Evolutionary conservation across 176 grass and related monocot genomes (phyloP).

Genomic region (Cenchrus purpureus): DNA sequence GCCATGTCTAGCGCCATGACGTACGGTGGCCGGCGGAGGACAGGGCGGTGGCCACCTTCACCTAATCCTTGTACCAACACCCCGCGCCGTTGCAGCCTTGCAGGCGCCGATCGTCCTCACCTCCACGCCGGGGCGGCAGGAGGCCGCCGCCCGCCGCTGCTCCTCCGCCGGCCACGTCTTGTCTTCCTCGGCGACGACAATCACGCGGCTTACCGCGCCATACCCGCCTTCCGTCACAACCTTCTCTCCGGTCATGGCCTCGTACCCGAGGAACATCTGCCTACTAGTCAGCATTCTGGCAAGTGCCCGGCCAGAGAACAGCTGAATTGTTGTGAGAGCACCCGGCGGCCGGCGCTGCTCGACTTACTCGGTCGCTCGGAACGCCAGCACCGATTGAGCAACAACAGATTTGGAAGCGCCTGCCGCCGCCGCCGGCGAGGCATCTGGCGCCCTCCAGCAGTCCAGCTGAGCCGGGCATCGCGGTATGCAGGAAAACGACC

Average conservation of each 20-base stretch:
- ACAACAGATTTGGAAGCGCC: no score
- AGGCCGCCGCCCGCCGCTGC: not conserved
- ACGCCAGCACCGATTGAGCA: no score
- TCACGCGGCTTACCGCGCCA: constrained; percentile 22
- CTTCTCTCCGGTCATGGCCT: not conserved
- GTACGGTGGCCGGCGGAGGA: constrained; percentile 8
- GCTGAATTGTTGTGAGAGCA: no score
- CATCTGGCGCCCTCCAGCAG: no score
- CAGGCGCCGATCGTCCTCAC: constrained; percentile 32
- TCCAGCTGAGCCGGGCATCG: no score
- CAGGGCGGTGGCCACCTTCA: constrained; percentile 28
- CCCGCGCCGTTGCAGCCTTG: constrained; percentile 64
- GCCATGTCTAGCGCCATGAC: constrained; percentile 59
- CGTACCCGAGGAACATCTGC: constrained; percentile 3
- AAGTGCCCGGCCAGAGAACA: no score
- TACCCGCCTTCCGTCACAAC: constrained; percentile 3
- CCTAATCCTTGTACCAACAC: constrained; percentile 51
- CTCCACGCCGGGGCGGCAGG: constrained; percentile 7
- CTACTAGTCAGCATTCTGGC: constrained; percentile 14
- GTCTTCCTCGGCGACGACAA: constrained; percentile 28
- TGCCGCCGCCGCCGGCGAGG: no score
- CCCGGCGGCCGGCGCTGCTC: no score
- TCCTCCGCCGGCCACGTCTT: constrained; percentile 25
- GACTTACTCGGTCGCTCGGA: no score
- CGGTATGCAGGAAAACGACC: no score